Evolutionary conservation across 139 green algal genomes (phyloP).

Genomic region (Picocystis salinarum): DNA sequence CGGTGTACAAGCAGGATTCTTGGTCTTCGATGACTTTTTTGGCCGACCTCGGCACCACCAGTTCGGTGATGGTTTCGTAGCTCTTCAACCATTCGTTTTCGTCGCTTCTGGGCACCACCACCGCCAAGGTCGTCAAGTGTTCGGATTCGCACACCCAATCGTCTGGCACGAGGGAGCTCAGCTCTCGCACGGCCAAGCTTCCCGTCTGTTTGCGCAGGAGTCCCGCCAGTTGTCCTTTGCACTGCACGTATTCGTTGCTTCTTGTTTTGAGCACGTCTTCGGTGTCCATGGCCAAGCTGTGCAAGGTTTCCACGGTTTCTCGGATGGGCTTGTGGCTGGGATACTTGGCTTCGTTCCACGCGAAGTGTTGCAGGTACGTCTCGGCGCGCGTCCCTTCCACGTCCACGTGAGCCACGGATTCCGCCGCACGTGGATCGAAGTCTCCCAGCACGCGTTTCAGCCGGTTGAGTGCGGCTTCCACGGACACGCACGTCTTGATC

Average conservation of each 20-base stretch:
- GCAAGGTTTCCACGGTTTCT: constrained; percentile 77
- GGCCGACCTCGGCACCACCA: constrained; percentile 30
- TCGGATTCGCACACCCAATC: constrained; percentile 63
- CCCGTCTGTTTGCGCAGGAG: constrained; percentile 59
- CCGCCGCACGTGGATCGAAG: too few relatives aligned
- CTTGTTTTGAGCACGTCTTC: constrained; percentile 46
- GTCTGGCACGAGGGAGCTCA: constrained; percentile 41
- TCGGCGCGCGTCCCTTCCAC: too few relatives aligned
- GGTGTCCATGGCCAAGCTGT: too few relatives aligned
- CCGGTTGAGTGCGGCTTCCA: too few relatives aligned
- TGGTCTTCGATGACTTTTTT: constrained; percentile 62
- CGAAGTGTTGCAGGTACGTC: too few relatives aligned
- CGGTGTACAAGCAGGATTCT: constrained; percentile 68
- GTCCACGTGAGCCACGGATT: too few relatives aligned
- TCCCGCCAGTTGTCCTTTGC: constrained; percentile 49
- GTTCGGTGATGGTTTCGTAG: constrained; percentile 81
- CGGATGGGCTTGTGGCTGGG: constrained; percentile 55
- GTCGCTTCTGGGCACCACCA: constrained; percentile 60
- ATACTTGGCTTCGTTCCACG: constrained; percentile 97
- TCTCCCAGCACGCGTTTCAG: too few relatives aligned
- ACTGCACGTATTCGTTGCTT: constrained; percentile 51
- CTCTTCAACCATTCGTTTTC: constrained; percentile 57
- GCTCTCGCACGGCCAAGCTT: constrained; percentile 70
- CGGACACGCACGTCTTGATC: too few relatives aligned
- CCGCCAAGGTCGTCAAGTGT: constrained; percentile 77